Evolutionary conservation across 352 stramenopile species (phyloP), one percentile per base, ranked within the genome.

Genomic region (Blastocystis hominis): DNA sequence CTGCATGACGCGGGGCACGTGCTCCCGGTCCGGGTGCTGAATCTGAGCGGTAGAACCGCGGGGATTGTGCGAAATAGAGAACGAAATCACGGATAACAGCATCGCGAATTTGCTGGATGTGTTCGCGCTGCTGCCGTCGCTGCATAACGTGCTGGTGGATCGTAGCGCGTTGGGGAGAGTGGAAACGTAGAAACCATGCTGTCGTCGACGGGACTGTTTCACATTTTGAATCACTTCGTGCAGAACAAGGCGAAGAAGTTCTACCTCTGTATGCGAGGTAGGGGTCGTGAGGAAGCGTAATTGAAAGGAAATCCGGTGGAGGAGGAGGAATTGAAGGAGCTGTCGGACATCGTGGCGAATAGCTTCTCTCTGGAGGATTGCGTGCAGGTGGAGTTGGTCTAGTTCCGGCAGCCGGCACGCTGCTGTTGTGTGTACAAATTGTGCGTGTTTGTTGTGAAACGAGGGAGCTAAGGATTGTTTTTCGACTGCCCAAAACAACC

Each of bases 111-210:
- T 84, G 30, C 36, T 61, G n/a, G 9, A 30, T 20, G 20, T 84
- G 6, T 46, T 84, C 30, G 7, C 15, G 30, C 34, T 20, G 24
- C 50, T 84, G 20, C 72, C 72, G 17, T 54, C 20, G 36, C 36
- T 84, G 24, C 72, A 66, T 53, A 84, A 84, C 42, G 9, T 84
- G 53, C 54, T 66, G 38, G 24, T 84, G 40, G 55, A 68, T 24
- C 53, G 72, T 84, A 50, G 40, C 6, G 46, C 40, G 13, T 15
- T 4, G 5, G 4, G 20, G 7, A 34, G 1, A 47, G 40, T 46
- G 59, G 3, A 68, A 20, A 3, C 9, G 36, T 68, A 84, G 72
- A 84, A 10, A 84, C 72, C 15, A 20, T 68, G 36, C 20, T 84
- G 36, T 54, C 47, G 4, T 64, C 44, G 4, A 68, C 30, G 10